These are phyloP conservation scores for Vaccinium vitisidaea DNA, from an alignment of 148 eudicot genomes.

Conservation along the genomic window DNA sequence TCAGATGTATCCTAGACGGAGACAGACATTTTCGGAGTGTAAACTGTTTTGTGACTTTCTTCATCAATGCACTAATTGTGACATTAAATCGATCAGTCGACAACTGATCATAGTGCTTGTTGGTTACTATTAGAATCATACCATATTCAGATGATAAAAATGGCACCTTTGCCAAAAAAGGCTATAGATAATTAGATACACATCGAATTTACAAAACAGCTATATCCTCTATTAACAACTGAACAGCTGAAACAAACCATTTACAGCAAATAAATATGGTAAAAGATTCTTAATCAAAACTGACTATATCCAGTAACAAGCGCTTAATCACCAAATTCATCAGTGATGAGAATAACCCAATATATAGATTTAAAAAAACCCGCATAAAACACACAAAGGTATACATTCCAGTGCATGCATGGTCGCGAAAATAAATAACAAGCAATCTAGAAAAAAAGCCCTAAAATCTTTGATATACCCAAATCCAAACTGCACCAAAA, in stretches of 20 bases:
- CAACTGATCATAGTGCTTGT: not conserved
- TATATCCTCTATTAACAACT: not conserved
- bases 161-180: not conserved
- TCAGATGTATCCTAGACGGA: not conserved
- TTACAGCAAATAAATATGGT: not conserved
- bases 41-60: not conserved
- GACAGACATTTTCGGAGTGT: not conserved
- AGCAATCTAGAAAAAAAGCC: not conserved
- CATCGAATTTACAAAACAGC: not conserved
- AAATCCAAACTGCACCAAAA: not conserved
- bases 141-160: not conserved
- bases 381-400: not conserved
- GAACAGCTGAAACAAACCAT: not conserved
- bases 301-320: too few relatives aligned
- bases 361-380: not conserved
- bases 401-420: too few relatives aligned
- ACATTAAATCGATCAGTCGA: not conserved
- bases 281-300: not conserved
- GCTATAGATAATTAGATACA: not conserved
- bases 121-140: not conserved
- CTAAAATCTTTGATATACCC: conserved; percentile 3
- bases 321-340: conserved; percentile 8
- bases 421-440: too few relatives aligned
- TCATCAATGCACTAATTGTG: not conserved
- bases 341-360: not conserved